Conservation (phyloP, 2,329 filamentous ascomycete genomes). For the Hymenoscyphus occultus region DNA sequence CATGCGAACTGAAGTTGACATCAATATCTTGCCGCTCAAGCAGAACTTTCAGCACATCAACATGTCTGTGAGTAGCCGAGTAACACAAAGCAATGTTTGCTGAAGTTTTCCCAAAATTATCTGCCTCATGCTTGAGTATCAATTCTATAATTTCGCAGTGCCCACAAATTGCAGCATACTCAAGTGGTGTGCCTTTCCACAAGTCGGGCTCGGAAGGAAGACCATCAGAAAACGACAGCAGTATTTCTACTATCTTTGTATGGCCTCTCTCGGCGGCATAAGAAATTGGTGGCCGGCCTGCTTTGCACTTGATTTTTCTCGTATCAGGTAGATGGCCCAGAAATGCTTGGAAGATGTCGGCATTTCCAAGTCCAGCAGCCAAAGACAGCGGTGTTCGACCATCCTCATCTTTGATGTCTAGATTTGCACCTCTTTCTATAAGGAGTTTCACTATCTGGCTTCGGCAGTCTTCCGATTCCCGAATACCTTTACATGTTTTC, state of each 20-base stretch:
- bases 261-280: not conserved
- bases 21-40: no score
- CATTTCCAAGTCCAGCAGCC: not conserved
- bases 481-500: not conserved
- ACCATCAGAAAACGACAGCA: not conserved
- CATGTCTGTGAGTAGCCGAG: no score
- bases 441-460: not conserved
- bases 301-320: not conserved
- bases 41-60: no score
- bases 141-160: not conserved
- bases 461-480: not conserved
- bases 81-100: no score
- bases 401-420: not conserved
- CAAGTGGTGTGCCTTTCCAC: not conserved
- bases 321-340: not conserved
- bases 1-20: no score
- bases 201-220: not conserved
- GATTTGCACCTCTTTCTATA: not conserved
- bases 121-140: not conserved
- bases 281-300: not conserved
- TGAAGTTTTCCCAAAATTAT: no score
- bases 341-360: not conserved
- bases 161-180: not conserved
- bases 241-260: not conserved
- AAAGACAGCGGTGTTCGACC: not conserved